Evolutionary conservation across 805 yeast genomes (phyloP), one percentile per base, ranked within the genome.

Genomic region (Scheffersomyces coipomensis): DNA sequence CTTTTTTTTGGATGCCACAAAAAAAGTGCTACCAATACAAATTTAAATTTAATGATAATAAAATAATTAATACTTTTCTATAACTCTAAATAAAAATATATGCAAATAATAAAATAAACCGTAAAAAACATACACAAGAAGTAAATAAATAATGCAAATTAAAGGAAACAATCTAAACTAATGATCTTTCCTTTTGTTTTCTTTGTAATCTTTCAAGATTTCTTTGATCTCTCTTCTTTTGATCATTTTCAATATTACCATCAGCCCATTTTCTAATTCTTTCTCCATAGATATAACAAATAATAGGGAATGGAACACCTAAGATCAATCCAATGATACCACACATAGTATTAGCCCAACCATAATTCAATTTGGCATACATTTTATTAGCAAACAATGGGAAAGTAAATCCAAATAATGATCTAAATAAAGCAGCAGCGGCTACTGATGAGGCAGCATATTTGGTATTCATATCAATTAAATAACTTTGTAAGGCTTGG

Each of bases 261-360:
- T 62, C 60, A 24, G 68, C 64, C 68, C 68, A 62, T 11, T 41
- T 44, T 33, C 73, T 47, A 30, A 67, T 52, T 34, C 51, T 45
- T 40, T 66, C 71, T 10, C 73, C 73, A 38, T 64, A 60, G 35
- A 52, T 45, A 39, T 58, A 56, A 44, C 70, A 64, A 29, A 62
- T 43, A 8, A 62, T 48, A 1, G 73, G 73, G 45, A 67, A 66
- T 5, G 71, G 71, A 9, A 64, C 43, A 2, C 73, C 72, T 38
- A 67, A 51, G 1, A 51, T 48, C 10, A 66, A 40, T 5, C 59
- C 65, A 23, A 67, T 48, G 32, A 64, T 43, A 5, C 63, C 73
- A 45, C 68, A 62, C 56, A 66, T 48, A 15, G 70, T 63, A 42
- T 65, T 65, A 1, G 66, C 71, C 71, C 72, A 66, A 5, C 71